Evolutionary conservation across 345 rosid genomes (phyloP).

Genomic region (Rhizophora mangle): DNA sequence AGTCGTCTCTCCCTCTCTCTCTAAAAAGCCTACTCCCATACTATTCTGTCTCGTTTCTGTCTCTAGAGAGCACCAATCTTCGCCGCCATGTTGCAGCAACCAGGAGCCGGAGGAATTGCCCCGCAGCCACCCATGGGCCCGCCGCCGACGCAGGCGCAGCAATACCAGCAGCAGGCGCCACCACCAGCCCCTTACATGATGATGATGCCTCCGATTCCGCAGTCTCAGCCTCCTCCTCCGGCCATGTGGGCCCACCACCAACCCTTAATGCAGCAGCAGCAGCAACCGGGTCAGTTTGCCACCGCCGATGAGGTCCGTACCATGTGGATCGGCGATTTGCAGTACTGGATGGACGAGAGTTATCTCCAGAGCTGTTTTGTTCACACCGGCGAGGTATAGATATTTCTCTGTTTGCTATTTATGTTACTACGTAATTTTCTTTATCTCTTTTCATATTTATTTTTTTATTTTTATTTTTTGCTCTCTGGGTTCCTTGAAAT

Average conservation of each 20-base stretch:
- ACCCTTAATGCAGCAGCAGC: constrained; percentile 18
- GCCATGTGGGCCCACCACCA: constrained; percentile 54
- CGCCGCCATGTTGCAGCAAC: constrained; percentile 60
- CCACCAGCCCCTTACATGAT: constrained; percentile 43
- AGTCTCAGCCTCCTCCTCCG: constrained; percentile 43
- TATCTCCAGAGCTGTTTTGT: constrained; percentile 56
- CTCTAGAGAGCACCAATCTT: neutral
- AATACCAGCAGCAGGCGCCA: constrained; percentile 25
- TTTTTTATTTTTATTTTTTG: neutral
- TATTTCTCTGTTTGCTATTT: too few relatives aligned
- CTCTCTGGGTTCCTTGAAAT: neutral
- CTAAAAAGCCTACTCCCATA: too few relatives aligned
- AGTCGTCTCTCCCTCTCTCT: too few relatives aligned
- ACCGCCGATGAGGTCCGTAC: constrained; percentile 38
- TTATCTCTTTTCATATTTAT: too few relatives aligned
- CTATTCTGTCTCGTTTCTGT: neutral
- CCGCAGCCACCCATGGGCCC: constrained; percentile 20
- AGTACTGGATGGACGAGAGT: constrained; percentile 92
- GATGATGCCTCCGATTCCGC: constrained; percentile 40
- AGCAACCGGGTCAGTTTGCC: constrained; percentile 31
- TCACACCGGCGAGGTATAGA: constrained; percentile 57
- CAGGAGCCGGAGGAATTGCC: constrained; percentile 51
- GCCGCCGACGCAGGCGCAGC: constrained; percentile 21
- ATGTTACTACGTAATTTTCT: too few relatives aligned
- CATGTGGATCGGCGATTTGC: constrained; percentile 93